These are phyloP conservation scores for Komagataella pseudopastoris DNA, from an alignment of 805 yeast species.

Conservation along the genomic window DNA sequence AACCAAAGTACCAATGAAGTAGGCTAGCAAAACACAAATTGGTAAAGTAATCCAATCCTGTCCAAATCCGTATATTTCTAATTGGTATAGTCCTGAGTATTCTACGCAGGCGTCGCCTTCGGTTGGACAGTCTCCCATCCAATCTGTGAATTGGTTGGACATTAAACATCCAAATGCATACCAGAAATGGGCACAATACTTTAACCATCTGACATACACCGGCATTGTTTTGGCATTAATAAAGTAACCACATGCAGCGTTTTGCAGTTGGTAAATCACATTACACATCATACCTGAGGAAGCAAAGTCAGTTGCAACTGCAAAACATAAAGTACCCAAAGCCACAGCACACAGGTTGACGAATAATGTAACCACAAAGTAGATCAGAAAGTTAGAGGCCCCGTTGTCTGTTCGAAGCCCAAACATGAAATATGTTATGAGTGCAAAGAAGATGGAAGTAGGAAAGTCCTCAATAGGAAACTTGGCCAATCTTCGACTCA, in stretches of 20 bases:
- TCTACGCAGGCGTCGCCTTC: slow-evolving; percentile 23
- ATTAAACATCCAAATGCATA: slow-evolving; percentile 52
- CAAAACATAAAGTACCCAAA: slow-evolving; percentile 31
- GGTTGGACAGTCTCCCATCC: slow-evolving; percentile 39
- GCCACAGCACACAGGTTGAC: slow-evolving; percentile 37
- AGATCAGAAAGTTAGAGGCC: slow-evolving; percentile 37
- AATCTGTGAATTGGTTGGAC: slow-evolving; percentile 45
- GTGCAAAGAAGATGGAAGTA: slow-evolving; percentile 36
- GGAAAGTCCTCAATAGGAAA: slow-evolving; percentile 50
- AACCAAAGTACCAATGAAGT: slow-evolving; percentile 36
- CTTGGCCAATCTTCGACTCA: slow-evolving; percentile 47
- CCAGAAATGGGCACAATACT: slow-evolving; percentile 58
- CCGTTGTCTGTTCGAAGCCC: slow-evolving; percentile 33
- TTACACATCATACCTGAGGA: slow-evolving; percentile 39
- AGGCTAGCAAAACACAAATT: slow-evolving; percentile 33
- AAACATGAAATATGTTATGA: slow-evolving; percentile 55
- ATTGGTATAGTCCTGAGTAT: slow-evolving; percentile 35
- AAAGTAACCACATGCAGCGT: slow-evolving; percentile 64
- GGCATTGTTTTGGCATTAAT: slow-evolving; percentile 61
- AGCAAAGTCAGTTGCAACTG: slow-evolving; percentile 39
- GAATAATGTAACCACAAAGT: slow-evolving; percentile 35
- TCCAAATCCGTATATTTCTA: slow-evolving; percentile 41
- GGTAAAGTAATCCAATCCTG: slow-evolving; percentile 48
- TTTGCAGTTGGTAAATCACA: slow-evolving; percentile 44
- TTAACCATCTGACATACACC: slow-evolving; percentile 68